Evolutionary conservation across 805 yeast species (phyloP), one percentile per base, ranked within the genome.

Genomic region (Isabelozyma gotoi): DNA sequence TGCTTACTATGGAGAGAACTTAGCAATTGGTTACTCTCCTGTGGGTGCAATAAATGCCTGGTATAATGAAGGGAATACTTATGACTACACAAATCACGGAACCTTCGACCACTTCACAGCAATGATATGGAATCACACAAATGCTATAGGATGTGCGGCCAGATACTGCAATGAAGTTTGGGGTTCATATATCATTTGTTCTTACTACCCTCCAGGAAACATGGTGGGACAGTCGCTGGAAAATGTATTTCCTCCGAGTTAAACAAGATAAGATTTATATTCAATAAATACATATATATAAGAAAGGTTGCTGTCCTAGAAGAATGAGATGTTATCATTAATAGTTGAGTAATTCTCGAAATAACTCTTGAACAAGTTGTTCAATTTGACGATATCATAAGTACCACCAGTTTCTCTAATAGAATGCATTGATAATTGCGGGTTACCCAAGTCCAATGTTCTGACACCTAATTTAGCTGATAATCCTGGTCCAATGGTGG

Each of bases 401-500:
- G 87, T 65, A 16, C 96, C 96, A 29, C 95, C 91, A 4, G 96
- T 90, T 64, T 91, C 98, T 63, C 97, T 79, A 47, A 88, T 84
- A 1, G 95, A 85, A 59, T 91, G 98, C 98, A 91, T 91, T 46
- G 94, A 83, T 55, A 91, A 71, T 57, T 90, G 94, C 1, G 97
- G 96, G 56, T 88, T 88, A 45, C 98, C 98, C 41, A 91, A 66
- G 64, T 91, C 98, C 47, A 91, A 66, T 3, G 96, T 88, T 59
- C 94, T 77, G 40, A 91, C 77, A 41, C 98, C 98, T 32, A 90
- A 75, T 52, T 85, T 85, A 2, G 96, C 84, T 29, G 96, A 85
- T 45, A 92, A 71, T 64, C 91, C 87, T 16, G 98, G 98, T 1
- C 98, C 99, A 57, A 92, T 92, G 1, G 99, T 92, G 1, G 96